Evolutionary conservation across 805 yeast genomes (phyloP).

Genomic region (Saturnispora sekii): DNA sequence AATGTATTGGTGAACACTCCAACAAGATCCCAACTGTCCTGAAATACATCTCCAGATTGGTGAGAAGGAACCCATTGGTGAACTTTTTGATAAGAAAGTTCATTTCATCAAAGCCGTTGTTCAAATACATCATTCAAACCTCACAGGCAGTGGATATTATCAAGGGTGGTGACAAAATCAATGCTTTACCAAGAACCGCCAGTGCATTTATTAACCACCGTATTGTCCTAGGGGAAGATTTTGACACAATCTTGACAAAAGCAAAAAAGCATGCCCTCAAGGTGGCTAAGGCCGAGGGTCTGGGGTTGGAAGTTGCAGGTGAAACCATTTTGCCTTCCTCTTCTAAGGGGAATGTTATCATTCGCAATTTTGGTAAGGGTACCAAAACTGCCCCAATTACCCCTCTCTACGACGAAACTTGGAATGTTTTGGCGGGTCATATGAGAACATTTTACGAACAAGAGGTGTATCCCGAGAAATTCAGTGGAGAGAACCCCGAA

Average conservation of each 20-base stretch:
- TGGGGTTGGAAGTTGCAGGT: conserved; percentile 31
- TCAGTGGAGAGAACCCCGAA: conserved; percentile 8
- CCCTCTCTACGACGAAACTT: conserved; percentile 34
- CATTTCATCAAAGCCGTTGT: conserved; percentile 27
- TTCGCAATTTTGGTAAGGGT: conserved; percentile 13
- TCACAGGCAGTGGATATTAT: conserved; percentile 61
- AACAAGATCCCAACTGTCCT: conserved; percentile 7
- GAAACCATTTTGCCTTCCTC: conserved; percentile 18
- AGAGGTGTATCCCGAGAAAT: conserved; percentile 25
- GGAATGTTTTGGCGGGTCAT: conserved; percentile 53
- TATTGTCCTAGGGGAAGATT: conserved; percentile 27
- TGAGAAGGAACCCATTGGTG: conserved; percentile 24
- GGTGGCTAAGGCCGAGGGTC: conserved; percentile 29
- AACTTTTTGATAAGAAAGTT: conserved; percentile 28
- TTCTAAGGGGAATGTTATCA: conserved; percentile 16
- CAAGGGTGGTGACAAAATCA: conserved; percentile 63
- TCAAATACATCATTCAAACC: conserved; percentile 41
- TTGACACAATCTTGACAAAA: conserved; percentile 36
- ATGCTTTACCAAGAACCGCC: conserved; percentile 64
- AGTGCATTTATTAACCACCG: conserved; percentile 51
- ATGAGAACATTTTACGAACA: conserved; percentile 54
- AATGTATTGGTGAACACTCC: conserved; percentile 52
- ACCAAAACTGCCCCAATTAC: conserved; percentile 31
- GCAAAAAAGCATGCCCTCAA: conserved; percentile 23
- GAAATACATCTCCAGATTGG: conserved; percentile 25